Conservation (phyloP, 306 rosid species). For the Parietaria judaica region DNA sequence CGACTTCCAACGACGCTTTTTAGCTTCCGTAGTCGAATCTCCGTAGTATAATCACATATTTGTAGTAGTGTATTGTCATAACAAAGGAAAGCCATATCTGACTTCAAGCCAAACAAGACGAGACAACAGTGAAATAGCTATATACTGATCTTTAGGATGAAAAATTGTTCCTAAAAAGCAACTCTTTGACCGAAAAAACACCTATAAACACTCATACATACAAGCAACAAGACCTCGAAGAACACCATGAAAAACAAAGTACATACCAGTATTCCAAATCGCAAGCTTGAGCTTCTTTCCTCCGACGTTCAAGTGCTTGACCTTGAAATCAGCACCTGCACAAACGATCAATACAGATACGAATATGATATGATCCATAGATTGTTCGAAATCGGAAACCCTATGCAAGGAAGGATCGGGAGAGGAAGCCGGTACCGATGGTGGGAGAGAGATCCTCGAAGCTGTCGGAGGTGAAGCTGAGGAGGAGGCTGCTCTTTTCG, state of each 20-base stretch:
- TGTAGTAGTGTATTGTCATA: too few relatives aligned
- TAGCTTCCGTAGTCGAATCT: too few relatives aligned
- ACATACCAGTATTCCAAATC: constrained; percentile 80
- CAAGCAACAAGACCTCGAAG: not conserved
- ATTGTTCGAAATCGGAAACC: not conserved
- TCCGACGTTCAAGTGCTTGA: constrained; percentile 43
- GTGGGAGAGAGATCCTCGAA: constrained; percentile 85
- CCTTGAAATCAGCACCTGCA: constrained; percentile 82
- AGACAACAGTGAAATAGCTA: too few relatives aligned
- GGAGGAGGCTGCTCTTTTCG: constrained; percentile 84
- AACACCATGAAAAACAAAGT: not conserved
- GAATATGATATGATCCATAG: not conserved
- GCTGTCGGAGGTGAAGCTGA: constrained; percentile 64
- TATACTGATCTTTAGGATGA: too few relatives aligned
- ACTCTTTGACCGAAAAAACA: not conserved
- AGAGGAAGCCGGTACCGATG: constrained; percentile 31
- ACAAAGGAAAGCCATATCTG: too few relatives aligned
- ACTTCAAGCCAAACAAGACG: too few relatives aligned
- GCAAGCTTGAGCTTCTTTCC: constrained; percentile 83
- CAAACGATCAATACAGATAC: not conserved
- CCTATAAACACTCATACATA: too few relatives aligned
- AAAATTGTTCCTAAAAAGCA: too few relatives aligned
- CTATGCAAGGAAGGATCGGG: not conserved
- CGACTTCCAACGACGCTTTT: too few relatives aligned
- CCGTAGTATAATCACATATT: too few relatives aligned